Conservation (phyloP, 495 filamentous ascomycete genomes). For the Xylaria acuta region DNA sequence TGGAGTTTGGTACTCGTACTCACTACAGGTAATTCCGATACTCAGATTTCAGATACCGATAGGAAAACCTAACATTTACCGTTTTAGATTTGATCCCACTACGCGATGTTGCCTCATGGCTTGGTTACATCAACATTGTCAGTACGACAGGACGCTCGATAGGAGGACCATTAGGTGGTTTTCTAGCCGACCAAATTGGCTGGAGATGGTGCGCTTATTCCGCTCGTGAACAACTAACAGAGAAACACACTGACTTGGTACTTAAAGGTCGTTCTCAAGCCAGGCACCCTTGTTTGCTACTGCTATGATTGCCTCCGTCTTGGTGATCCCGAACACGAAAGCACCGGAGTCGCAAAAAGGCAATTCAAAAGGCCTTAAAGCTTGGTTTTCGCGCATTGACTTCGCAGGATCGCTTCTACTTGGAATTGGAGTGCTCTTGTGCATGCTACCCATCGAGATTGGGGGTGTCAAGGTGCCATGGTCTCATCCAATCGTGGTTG, state of each 20-base stretch:
- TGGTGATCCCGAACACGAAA: slow-evolving; percentile 47
- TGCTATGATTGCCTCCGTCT: slow-evolving; percentile 58
- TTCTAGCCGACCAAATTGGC: slow-evolving; percentile 67
- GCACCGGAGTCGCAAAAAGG: background rate
- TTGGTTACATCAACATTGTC: slow-evolving; percentile 69
- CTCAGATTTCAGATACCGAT: background rate
- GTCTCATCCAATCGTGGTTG: slow-evolving; percentile 54
- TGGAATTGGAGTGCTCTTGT: slow-evolving; percentile 56
- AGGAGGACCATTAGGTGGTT: slow-evolving; percentile 70
- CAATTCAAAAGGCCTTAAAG: slow-evolving; percentile 22
- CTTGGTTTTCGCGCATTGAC: slow-evolving; percentile 60
- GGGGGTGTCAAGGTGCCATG: slow-evolving; percentile 65
- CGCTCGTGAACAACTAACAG: background rate
- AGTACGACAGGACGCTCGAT: slow-evolving; percentile 68
- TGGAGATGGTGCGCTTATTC: slow-evolving; percentile 64
- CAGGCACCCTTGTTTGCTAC: slow-evolving; percentile 62
- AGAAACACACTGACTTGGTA: background rate
- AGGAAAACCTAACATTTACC: background rate
- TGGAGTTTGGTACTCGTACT: slow-evolving; percentile 63
- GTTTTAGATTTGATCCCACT: slow-evolving; percentile 64
- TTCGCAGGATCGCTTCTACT: slow-evolving; percentile 45
- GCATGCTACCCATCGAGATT: slow-evolving; percentile 64
- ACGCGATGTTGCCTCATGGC: slow-evolving; percentile 71
- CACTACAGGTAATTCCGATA: slow-evolving; percentile 59
- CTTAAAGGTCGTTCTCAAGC: slow-evolving; percentile 63